These are phyloP conservation scores for Phaeosphaeriaceae sp. DNA, from an alignment of 2,329 filamentous ascomycete species.

Conservation along the genomic window DNA sequence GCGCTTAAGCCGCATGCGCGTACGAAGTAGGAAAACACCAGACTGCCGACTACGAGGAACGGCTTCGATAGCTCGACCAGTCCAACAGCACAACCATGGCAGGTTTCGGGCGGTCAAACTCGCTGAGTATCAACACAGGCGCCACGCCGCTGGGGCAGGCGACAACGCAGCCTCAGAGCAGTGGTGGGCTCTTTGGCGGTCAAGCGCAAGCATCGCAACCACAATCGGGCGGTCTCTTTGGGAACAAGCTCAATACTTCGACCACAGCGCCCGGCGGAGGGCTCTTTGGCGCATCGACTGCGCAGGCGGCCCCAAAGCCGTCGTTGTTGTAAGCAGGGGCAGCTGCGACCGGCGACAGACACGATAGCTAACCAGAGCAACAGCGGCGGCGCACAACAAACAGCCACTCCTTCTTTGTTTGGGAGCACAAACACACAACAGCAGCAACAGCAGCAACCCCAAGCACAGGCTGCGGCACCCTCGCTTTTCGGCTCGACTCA, in stretches of 20 bases:
- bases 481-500: slow-evolving; percentile 43
- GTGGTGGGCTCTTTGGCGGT: slow-evolving; percentile 37
- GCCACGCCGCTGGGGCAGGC: slow-evolving; percentile 39
- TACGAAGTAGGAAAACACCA: slow-evolving; percentile 9
- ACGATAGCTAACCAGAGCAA: slow-evolving; percentile 35
- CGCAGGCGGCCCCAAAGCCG: slow-evolving; percentile 40
- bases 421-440: slow-evolving; percentile 1
- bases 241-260: slow-evolving; percentile 35
- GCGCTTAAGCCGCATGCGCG: slow-evolving; percentile 12
- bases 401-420: slow-evolving; percentile 2
- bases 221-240: slow-evolving; percentile 46
- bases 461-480: slow-evolving; percentile 20
- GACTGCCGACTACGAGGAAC: background rate
- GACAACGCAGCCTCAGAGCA: slow-evolving; percentile 36
- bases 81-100: slow-evolving; percentile 35
- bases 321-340: slow-evolving; percentile 48
- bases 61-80: background rate
- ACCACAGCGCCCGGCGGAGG: slow-evolving; percentile 34
- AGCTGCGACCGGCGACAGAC: slow-evolving; percentile 9
- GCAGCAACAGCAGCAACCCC: background rate
- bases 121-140: slow-evolving; percentile 64
- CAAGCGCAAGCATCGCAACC: slow-evolving; percentile 39
- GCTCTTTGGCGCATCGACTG: slow-evolving; percentile 46
- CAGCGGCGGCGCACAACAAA: background rate
- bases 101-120: slow-evolving; percentile 58